These are phyloP conservation scores for Pseudonitzschia pungens DNA, from an alignment of 108 stramenopile species.

Conservation along the genomic window DNA sequence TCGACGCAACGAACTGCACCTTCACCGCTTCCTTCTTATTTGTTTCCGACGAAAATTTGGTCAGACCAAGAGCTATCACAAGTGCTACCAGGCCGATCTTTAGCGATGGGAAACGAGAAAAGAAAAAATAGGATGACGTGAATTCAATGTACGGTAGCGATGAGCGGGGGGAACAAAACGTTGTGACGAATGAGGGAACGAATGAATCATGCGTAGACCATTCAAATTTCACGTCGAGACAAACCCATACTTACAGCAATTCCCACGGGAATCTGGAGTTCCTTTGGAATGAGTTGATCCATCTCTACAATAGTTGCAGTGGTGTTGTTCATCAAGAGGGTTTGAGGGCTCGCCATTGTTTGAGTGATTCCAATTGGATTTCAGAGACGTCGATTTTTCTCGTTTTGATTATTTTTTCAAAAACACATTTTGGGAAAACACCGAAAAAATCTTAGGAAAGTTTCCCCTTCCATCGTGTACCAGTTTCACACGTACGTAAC, in stretches of 20 bases:
- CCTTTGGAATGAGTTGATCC: conserved; percentile 23
- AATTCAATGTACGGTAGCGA: no score
- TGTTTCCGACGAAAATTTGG: conserved; percentile 12
- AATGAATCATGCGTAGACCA: background rate
- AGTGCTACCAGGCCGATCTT: conserved; percentile 35
- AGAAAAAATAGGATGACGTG: background rate
- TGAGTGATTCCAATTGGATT: background rate
- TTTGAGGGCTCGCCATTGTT: conserved; percentile 2
- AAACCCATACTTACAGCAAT: conserved; percentile 22
- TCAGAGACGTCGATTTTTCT: background rate
- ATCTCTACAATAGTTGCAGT: conserved; percentile 6
- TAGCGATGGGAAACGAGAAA: background rate
- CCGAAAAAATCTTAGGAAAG: background rate
- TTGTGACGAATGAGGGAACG: background rate
- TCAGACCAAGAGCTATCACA: conserved; percentile 26
- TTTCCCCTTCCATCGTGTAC: background rate
- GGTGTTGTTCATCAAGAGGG: background rate
- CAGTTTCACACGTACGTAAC: background rate
- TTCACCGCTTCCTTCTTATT: background rate
- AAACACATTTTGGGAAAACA: no score
- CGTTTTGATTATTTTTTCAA: no score
- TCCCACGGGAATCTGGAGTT: conserved; percentile 28
- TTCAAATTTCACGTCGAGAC: background rate
- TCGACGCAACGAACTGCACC: conserved; percentile 7
- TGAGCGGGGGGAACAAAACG: no score